Evolutionary conservation across 1,284 basidiomycete species (phyloP).

Genomic region (Trichosporon faecale): DNA sequence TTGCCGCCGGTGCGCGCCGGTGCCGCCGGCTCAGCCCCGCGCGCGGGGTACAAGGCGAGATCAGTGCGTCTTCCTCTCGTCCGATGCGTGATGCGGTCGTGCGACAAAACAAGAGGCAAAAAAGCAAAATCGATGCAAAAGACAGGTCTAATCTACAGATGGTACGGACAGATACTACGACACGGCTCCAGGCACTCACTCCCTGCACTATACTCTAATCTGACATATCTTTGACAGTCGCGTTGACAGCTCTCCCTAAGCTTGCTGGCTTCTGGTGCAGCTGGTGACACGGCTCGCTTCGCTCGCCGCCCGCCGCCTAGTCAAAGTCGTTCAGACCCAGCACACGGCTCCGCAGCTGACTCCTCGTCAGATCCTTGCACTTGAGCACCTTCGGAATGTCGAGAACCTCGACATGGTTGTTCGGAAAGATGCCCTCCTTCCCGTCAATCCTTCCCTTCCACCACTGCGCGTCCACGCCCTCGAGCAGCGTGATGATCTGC

Average conservation of each 20-base stretch:
- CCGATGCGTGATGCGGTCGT: not conserved
- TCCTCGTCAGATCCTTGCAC: constrained; percentile 31
- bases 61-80: not conserved
- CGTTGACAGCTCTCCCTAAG: no score
- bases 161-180: no score
- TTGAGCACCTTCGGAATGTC: constrained; percentile 38
- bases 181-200: no score
- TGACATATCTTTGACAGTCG: no score
- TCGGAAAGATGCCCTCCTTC: constrained; percentile 58
- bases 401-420: constrained; percentile 60
- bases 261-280: no score
- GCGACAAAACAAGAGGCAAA: not conserved
- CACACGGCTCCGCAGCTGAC: constrained; percentile 35
- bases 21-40: no score
- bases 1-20: no score
- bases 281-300: no score
- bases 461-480: constrained; percentile 78
- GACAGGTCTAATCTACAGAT: not conserved
- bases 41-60: no score
- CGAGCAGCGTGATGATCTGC: constrained; percentile 70
- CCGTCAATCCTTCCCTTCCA: constrained; percentile 54
- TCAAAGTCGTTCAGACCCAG: constrained; percentile 19
- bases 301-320: constrained; percentile 1
- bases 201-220: no score
- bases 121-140: not conserved